Evolutionary conservation across 768 basidiomycete genomes (phyloP).

Genomic region (Crepidotus variabilis): DNA sequence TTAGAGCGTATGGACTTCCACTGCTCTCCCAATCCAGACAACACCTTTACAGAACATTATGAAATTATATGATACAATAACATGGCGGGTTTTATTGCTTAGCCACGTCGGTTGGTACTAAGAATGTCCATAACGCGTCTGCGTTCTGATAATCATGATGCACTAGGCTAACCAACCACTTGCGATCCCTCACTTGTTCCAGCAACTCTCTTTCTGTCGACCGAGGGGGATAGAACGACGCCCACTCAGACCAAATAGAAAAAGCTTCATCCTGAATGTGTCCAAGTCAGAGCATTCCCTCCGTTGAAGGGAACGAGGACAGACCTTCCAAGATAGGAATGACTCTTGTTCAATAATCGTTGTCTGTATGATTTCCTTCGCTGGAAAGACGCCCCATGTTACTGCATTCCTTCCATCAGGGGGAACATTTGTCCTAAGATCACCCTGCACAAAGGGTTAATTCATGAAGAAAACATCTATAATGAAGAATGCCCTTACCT

Average conservation of each 20-base stretch:
- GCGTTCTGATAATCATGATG: constrained; percentile 90
- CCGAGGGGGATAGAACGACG: constrained; percentile 73
- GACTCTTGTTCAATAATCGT: constrained; percentile 96
- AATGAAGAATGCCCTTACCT: constrained; percentile 41
- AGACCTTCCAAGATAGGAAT: constrained; percentile 95
- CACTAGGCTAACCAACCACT: constrained; percentile 90
- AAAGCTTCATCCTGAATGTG: constrained; percentile 85
- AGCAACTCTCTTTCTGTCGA: constrained; percentile 74
- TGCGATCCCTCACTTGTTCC: constrained; percentile 61
- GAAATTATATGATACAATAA: neutral
- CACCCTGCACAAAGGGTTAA: constrained; percentile 56
- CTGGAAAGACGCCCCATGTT: constrained; percentile 98
- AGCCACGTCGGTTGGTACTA: constrained; percentile 41
- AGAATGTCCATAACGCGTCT: constrained; percentile 80
- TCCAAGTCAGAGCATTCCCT: constrained; percentile 8
- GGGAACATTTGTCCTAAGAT: constrained; percentile 74
- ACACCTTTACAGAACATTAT: neutral
- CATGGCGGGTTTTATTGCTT: neutral
- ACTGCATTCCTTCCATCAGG: constrained; percentile 87
- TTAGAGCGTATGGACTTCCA: neutral
- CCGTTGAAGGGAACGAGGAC: neutral
- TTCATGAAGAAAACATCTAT: neutral
- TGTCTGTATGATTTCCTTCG: constrained; percentile 92
- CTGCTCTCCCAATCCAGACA: neutral
- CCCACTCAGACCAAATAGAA: constrained; percentile 95